Evolutionary conservation across 129 eudicot species (phyloP), one percentile per base, ranked within the genome.

Genomic region (Chrysanthemum lavandulifolium): DNA sequence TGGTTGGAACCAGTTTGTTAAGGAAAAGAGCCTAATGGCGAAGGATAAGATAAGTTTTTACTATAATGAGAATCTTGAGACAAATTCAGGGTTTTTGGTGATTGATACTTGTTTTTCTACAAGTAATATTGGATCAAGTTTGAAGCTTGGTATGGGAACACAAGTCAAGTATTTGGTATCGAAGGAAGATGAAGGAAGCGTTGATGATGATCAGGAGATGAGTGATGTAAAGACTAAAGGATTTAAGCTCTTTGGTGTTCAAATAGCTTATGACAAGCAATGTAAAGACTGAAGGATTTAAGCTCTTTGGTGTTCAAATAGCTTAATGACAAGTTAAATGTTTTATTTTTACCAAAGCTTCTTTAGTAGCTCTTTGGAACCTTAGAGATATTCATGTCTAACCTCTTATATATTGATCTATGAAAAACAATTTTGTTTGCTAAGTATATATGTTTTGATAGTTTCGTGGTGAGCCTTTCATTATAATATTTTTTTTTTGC

Each of bases 1-100:
- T 50, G 99, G 99, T 0, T 95, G 99, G 99, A 88, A 83, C 52
- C 78, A 78, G 72, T 95, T 95, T 77, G 99, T 95, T 33, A 88
- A 78, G 66, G 94, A 77, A 8, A 90, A 88, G 79, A 79, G 76
- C 3, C 33, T 95, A 4, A 78, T 73, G 70, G 78, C 84, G 0
- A 84, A 75, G 15, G 97, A 95, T 69, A 83, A 61, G 64, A 71
- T 95, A 13, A 65, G 54, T 27, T 95, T 94, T 75, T 84, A 79
- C 13, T 10, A 61, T 57, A 62, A 59, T 79, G 81, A 61, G 78
- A 86, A 63, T 62, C 66, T 67, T 59, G 43, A 15, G 59, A 59
- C 65, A 13, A 72, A 27, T 67, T 56, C n/a, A 71, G 43, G 60
- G 50, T 65, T 75, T 50, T 64, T 72, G 27, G 79, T 80, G 48